Evolutionary conservation across 306 rosid genomes (phyloP).

Genomic region (Begonia loranthoides): DNA sequence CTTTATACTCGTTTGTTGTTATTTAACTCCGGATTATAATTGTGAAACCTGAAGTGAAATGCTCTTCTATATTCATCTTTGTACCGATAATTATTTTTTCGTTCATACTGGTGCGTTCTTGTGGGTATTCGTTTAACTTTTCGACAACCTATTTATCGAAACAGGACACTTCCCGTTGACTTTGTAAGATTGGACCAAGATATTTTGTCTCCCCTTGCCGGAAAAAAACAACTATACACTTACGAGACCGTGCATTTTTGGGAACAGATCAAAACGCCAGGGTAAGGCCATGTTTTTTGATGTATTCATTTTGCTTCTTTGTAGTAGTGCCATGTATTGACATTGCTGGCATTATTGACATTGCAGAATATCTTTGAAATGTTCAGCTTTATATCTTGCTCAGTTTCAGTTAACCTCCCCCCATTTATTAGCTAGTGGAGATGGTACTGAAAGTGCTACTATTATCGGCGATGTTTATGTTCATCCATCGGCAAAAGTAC

Average conservation of each 20-base stretch:
- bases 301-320: conserved; percentile 1
- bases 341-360: conserved; percentile 12
- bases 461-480: conserved; percentile 69
- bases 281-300: conserved; percentile 24
- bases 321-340: conserved; percentile 2
- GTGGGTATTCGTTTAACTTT: background rate
- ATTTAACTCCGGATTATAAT: background rate
- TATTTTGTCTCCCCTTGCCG: conserved; percentile 93
- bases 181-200: conserved; percentile 96
- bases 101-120: background rate
- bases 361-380: conserved; percentile 89
- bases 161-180: conserved; percentile 65
- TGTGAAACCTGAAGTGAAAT: background rate
- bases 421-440: conserved; percentile 70
- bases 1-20: background rate
- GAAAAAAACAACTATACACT: conserved; percentile 79
- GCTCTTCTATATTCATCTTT: background rate
- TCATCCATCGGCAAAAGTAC: conserved; percentile 94
- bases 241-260: conserved; percentile 82
- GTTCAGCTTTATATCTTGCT: conserved; percentile 78
- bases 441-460: conserved; percentile 55
- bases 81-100: background rate
- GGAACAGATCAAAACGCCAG: conserved; percentile 99
- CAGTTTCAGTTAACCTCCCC: conserved; percentile 63
- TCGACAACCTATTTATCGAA: background rate